phyloP scores from a whole-genome alignment of 345 rosid species.

The Physaria fendleri region DNA sequence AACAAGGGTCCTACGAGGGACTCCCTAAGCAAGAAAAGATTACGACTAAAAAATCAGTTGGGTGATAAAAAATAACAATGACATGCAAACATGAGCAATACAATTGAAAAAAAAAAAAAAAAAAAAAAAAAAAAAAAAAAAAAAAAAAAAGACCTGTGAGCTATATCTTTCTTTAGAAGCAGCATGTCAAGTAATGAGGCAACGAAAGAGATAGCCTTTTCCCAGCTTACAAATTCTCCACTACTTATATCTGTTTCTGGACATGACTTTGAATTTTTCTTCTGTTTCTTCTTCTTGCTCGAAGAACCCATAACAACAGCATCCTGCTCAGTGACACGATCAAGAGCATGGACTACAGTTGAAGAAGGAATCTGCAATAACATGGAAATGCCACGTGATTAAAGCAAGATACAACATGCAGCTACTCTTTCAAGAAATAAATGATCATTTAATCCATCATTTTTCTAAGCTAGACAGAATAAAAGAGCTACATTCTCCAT shows the following conservation, averaged over 20 bases:
- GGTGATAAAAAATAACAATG: conserved; percentile 4
- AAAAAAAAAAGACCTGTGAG: conserved; percentile 85
- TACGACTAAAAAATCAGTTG: conserved; percentile 1
- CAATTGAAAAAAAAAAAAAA: too few species aligned
- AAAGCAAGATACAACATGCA: conserved; percentile 1
- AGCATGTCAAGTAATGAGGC: conserved; percentile 72
- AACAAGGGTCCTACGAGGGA: conserved; percentile 63
- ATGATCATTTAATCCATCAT: background rate
- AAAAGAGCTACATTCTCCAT: background rate
- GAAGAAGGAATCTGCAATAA: conserved; percentile 59
- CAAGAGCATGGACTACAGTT: conserved; percentile 49
- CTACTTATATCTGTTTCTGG: conserved; percentile 25
- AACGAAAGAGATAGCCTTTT: conserved; percentile 41
- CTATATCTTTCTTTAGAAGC: conserved; percentile 65
- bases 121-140: too few species aligned
- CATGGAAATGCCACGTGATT: background rate
- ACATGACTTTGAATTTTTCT: conserved; percentile 37
- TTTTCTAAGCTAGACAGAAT: background rate
- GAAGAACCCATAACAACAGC: conserved; percentile 25
- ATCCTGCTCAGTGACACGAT: conserved; percentile 39
- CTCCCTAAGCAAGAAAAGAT: conserved; percentile 43
- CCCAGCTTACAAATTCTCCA: conserved; percentile 36
- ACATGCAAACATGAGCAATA: conserved; percentile 8
- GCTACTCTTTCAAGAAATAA: background rate
- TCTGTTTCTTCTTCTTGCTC: conserved; percentile 61